These are phyloP conservation scores for Collybia sp. DNA, from an alignment of 768 basidiomycete genomes.

Conservation along the genomic window DNA sequence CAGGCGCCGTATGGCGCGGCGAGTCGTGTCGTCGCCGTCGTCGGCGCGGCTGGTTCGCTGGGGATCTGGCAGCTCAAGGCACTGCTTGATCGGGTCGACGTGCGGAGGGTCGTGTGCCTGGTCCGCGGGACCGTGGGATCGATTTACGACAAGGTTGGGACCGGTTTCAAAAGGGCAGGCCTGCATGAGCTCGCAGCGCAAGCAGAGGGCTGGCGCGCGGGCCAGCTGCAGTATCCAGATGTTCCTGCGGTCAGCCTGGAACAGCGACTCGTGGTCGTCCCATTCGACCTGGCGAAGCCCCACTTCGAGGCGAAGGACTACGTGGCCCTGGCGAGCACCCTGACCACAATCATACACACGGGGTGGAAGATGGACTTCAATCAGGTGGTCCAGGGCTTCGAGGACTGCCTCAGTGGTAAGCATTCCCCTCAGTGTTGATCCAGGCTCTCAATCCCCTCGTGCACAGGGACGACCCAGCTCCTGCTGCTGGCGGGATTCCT, in stretches of 20 bases:
- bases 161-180: not conserved
- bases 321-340: constrained; percentile 1
- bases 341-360: constrained; percentile 10
- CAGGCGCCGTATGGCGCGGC: not conserved
- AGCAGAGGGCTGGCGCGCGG: not conserved
- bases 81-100: constrained; percentile 5
- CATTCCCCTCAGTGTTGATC: not conserved
- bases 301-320: constrained; percentile 5
- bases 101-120: constrained; percentile 7
- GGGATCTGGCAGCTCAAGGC: constrained; percentile 8
- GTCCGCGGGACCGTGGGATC: constrained; percentile 3
- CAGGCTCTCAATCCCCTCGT: not conserved
- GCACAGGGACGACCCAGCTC: constrained; percentile 7
- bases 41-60: constrained; percentile 8
- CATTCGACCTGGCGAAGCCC: constrained; percentile 7
- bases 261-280: constrained; percentile 7
- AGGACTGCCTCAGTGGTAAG: constrained; percentile 7
- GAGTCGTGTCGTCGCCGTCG: constrained; percentile 5
- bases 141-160: constrained; percentile 6
- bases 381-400: constrained; percentile 7
- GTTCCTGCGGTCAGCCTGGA: constrained; percentile 2
- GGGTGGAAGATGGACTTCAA: constrained; percentile 13
- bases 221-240: not conserved
- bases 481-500: constrained; percentile 7
- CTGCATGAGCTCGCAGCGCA: constrained; percentile 2